Evolutionary conservation across 345 rosid genomes (phyloP), one percentile per base, ranked within the genome.

Genomic region (Citrus sinensis): DNA sequence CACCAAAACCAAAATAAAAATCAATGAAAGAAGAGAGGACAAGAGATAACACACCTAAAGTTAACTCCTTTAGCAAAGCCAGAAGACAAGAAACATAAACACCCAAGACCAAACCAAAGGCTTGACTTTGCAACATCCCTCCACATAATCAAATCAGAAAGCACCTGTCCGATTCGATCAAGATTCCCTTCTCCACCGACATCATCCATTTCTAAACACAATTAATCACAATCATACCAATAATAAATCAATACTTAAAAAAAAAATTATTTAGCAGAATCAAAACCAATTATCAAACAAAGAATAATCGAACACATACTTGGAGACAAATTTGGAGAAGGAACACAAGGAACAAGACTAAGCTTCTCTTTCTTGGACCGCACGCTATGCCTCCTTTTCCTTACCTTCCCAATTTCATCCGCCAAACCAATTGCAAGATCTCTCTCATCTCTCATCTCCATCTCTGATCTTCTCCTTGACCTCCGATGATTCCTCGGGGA

Each of bases 81-180:
- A 86, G 98, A 91, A 68, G 97, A 92, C 19, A 93, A 63, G 92
- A 91, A 89, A 78, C 89, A 87, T n/a, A 93, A 65, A 78, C 89
- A 92, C 34, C 99, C 97, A 13, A 95, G 76, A 35, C 98, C 99
- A 73, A 93, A 93, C 97, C 98, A 95, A 69, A 95, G 89, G 32
- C 91, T 93, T 46, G 98, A 92, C 77, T 90, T 95, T 8, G 98
- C 92, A 72, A 80, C 88, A 81, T 95, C 97, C 78, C 82, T 91
- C 98, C 98, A 95, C 94, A 91, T 87, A 17, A 91, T 67, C 85
- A 95, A 72, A 80, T 93, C 97, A 72, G 54, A 70, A 25, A 93
- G 55, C 25, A 82, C 76, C 83, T 87, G 86, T 39, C 86, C 88
- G 24, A 93, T 83, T 76, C 82, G 77, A 67, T 93, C 92, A 64